Percentiles rank a stretch among this genome's conserved stretches.
Evolutionary conservation across 225 moss, liverwort and hornwort species (phyloP).

Genomic region (Marchantia paleacea): DNA sequence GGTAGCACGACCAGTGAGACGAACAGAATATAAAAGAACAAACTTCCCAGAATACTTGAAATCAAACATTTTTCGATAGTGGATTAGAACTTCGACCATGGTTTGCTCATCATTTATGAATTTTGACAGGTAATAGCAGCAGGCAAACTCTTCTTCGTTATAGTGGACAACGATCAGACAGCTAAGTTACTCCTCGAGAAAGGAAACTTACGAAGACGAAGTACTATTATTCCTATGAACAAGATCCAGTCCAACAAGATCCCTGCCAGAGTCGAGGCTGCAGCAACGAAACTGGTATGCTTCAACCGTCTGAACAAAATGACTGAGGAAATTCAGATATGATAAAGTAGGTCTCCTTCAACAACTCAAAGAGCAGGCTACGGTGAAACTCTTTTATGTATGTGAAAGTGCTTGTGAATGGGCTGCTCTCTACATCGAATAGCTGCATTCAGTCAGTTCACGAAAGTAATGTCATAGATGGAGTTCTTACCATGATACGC

Average conservation of each 20-base stretch:
- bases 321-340: too few species aligned
- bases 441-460: too few species aligned
- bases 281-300: constrained; percentile 68
- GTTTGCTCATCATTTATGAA: not conserved
- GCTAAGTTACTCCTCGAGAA: constrained; percentile 91
- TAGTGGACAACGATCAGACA: constrained; percentile 95
- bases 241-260: constrained; percentile 84
- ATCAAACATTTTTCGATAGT: too few species aligned
- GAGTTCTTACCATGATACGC: too few species aligned
- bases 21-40: too few species aligned
- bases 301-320: too few species aligned
- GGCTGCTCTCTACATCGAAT: too few species aligned
- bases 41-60: not conserved
- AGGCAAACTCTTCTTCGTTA: constrained; percentile 81
- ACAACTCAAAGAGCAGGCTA: too few species aligned
- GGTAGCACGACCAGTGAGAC: not conserved
- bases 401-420: too few species aligned
- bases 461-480: too few species aligned
- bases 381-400: too few species aligned
- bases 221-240: constrained; percentile 95
- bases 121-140: constrained; percentile 75
- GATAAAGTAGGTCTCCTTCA: too few species aligned
- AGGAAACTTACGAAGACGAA: constrained; percentile 81
- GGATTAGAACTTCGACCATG: not conserved
- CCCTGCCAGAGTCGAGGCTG: constrained; percentile 57